Percentiles rank a stretch among this genome's conserved stretches.
Evolutionary conservation across 345 rosid species (phyloP).

Genomic region (Pseudoturritis turrita): DNA sequence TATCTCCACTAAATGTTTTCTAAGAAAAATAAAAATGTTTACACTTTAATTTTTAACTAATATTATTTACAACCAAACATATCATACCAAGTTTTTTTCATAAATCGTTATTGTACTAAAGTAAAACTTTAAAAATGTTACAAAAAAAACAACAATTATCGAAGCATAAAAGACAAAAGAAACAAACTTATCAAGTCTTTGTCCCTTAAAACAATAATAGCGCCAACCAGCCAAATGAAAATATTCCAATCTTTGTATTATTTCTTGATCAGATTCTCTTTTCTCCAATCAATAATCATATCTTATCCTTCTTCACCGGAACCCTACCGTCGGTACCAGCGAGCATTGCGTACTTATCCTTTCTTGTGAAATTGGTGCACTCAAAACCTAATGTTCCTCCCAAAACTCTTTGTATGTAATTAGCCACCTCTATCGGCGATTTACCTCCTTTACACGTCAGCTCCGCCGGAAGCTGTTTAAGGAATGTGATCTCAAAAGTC

Average conservation of each 20-base stretch:
- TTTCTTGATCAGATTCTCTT: constrained; percentile 15
- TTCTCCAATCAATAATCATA: constrained; percentile 4
- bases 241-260: constrained; percentile 10
- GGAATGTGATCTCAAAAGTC: constrained; percentile 82
- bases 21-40: background rate
- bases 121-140: background rate
- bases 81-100: background rate
- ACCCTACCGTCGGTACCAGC: constrained; percentile 85
- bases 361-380: constrained; percentile 85
- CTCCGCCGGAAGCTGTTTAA: constrained; percentile 72
- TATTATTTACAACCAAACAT: constrained; percentile 11
- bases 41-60: background rate
- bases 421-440: constrained; percentile 87
- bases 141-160: background rate
- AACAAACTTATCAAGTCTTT: constrained; percentile 12
- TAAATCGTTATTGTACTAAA: constrained; percentile 19
- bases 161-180: constrained; percentile 4
- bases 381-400: constrained; percentile 87
- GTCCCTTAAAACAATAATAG: background rate
- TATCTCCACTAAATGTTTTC: background rate
- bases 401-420: constrained; percentile 80
- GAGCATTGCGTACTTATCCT: constrained; percentile 80
- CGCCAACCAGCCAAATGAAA: constrained; percentile 4
- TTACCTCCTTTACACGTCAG: constrained; percentile 77
- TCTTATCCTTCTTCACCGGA: constrained; percentile 31